A percentile compares a stretch with the other conserved stretches of the same genome.
These are phyloP conservation scores for Calonectria pteridis DNA, from an alignment of 2,329 filamentous ascomycete genomes.

Conservation along the genomic window DNA sequence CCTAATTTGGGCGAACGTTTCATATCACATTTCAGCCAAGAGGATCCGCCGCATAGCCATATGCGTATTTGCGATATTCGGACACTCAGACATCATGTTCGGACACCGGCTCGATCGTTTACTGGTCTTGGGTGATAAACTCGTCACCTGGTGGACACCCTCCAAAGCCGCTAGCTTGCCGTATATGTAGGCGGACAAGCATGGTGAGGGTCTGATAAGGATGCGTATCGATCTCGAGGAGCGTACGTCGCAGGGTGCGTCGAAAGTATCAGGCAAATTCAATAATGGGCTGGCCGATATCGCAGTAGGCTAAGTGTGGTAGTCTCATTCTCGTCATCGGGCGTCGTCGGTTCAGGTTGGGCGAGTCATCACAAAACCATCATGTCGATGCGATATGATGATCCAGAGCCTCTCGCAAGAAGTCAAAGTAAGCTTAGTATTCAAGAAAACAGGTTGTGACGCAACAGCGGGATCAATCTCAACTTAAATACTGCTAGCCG, in stretches of 20 bases:
- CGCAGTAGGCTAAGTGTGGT: not conserved
- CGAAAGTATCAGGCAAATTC: not conserved
- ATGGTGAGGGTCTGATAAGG: slow-evolving; percentile 21
- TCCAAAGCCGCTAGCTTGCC: slow-evolving; percentile 17
- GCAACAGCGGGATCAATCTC: slow-evolving; percentile 34
- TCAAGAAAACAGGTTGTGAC: slow-evolving; percentile 12
- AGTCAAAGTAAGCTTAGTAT: slow-evolving; percentile 30
- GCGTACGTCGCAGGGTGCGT: slow-evolving; percentile 4
- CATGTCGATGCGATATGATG: not conserved
- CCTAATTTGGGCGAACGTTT: slow-evolving; percentile 1
- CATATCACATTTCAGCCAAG: slow-evolving; percentile 30
- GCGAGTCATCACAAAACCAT: not conserved
- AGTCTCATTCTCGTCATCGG: not conserved
- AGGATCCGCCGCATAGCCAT: slow-evolving; percentile 1
- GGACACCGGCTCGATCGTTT: not conserved
- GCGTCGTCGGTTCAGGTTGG: not conserved
- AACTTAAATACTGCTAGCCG: slow-evolving; percentile 41
- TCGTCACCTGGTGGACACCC: slow-evolving; percentile 5
- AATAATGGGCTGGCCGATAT: not conserved
- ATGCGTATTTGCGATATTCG: not conserved
- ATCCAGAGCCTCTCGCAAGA: slow-evolving; percentile 5
- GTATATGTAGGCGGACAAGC: slow-evolving; percentile 8
- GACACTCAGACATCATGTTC: slow-evolving; percentile 19
- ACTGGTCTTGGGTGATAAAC: slow-evolving; percentile 19
- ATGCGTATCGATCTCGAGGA: not conserved